These are phyloP conservation scores for Paramecium bursaria DNA, from an alignment of 73 alveolate genomes.

Conservation along the genomic window DNA sequence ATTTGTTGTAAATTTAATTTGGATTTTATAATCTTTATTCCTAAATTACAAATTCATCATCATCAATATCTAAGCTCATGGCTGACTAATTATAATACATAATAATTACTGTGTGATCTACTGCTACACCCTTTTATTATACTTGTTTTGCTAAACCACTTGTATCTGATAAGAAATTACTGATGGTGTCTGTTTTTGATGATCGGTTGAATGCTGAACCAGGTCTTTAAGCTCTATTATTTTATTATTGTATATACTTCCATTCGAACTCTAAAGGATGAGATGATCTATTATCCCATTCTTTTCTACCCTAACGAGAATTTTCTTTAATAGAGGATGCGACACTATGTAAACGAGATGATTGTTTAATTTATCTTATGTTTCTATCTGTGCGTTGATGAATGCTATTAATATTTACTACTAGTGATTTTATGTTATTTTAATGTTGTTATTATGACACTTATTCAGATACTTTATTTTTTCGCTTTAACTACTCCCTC, in stretches of 20 bases:
- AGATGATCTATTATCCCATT: constrained; percentile 49
- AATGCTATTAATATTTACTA: background rate
- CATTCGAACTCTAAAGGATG: constrained; percentile 61
- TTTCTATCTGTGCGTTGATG: background rate
- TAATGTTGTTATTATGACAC: constrained; percentile 25
- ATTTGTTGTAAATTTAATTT: background rate
- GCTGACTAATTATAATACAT: too few species aligned
- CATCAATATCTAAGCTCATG: background rate
- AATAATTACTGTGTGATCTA: constrained; percentile 12
- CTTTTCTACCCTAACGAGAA: constrained; percentile 24
- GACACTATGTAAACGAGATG: constrained; percentile 36
- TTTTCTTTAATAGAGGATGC: constrained; percentile 45
- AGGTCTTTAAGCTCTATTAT: too few species aligned
- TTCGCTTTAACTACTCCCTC: constrained; percentile 23
- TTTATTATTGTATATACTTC: constrained; percentile 24
- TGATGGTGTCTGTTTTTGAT: too few species aligned
- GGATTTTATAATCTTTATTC: background rate
- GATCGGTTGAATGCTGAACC: too few species aligned
- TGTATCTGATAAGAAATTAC: too few species aligned
- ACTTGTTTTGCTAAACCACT: background rate
- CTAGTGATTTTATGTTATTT: constrained; percentile 28
- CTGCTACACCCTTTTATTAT: background rate
- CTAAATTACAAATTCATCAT: constrained; percentile 34
- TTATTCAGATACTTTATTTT: constrained; percentile 32
- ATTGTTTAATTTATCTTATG: constrained; percentile 1